phyloP scores from a whole-genome alignment of 164 flowering plant genomes.

The Vitis vinifera region ASM3070453v1 NC_081818.1:27144501-27145000 shows the following conservation, averaged over 20 bases:
- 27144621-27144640: conserved; percentile 36
- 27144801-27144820: conserved; percentile 56
- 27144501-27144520: conserved; percentile 36
- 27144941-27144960: conserved; percentile 33
- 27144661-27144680: conserved; percentile 17
- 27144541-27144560: conserved; percentile 34
- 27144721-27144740: conserved; percentile 45
- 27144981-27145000: conserved; percentile 20
- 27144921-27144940: conserved; percentile 52
- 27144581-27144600: conserved; percentile 48
- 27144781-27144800: conserved; percentile 22
- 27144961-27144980: conserved; percentile 47
- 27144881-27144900: conserved; percentile 46
- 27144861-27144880: conserved; percentile 42
- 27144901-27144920: conserved; percentile 65
- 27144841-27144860: conserved; percentile 53
- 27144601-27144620: conserved; percentile 35
- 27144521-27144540: conserved; percentile 23
- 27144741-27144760: conserved; percentile 28
- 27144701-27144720: conserved; percentile 43
- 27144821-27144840: conserved; percentile 54
- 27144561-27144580: conserved; percentile 58
- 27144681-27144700: conserved; percentile 38
- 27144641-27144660: conserved; percentile 35
- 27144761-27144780: conserved; percentile 55